Percentiles rank a stretch among this genome's conserved stretches.
These are phyloP conservation scores for Marasmius oreades DNA, from an alignment of 1,284 basidiomycete species.

Conservation along the genomic window DNA sequence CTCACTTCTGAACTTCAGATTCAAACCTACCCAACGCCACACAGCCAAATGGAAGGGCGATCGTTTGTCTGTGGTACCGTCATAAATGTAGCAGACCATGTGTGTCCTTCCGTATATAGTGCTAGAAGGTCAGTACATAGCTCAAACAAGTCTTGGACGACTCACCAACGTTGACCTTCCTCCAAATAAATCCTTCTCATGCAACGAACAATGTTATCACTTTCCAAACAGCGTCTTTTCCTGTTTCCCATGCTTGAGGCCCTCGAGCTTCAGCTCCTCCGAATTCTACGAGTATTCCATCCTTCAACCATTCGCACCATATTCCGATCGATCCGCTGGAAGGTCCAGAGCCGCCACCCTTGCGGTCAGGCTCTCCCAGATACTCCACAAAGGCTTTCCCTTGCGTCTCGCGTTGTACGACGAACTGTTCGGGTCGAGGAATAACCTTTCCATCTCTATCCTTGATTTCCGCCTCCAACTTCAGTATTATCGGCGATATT, in stretches of 20 bases:
- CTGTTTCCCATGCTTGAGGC: slow-evolving; percentile 80
- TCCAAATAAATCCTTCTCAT: slow-evolving; percentile 5
- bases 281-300: slow-evolving; percentile 82
- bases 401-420: slow-evolving; percentile 47
- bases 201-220: slow-evolving; percentile 63
- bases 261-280: slow-evolving; percentile 73
- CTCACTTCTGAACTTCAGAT: too few species aligned
- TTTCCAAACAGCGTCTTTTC: slow-evolving; percentile 76
- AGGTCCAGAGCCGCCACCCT: slow-evolving; percentile 81
- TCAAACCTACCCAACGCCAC: too few species aligned
- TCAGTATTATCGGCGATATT: slow-evolving; percentile 42
- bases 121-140: too few species aligned
- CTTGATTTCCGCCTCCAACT: slow-evolving; percentile 32
- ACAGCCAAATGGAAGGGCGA: too few species aligned
- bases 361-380: slow-evolving; percentile 81
- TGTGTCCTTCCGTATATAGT: too few species aligned
- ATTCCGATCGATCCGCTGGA: slow-evolving; percentile 82
- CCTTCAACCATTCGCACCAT: slow-evolving; percentile 86
- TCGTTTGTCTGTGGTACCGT: too few species aligned
- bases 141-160: neutral
- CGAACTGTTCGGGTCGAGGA: slow-evolving; percentile 37
- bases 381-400: slow-evolving; percentile 73
- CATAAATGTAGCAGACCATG: too few species aligned
- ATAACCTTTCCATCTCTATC: slow-evolving; percentile 33
- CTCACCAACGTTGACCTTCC: neutral